These are phyloP conservation scores for Schizonepeta tenuifolia DNA, from an alignment of 257 asterid genomes.

Conservation along the genomic window DNA sequence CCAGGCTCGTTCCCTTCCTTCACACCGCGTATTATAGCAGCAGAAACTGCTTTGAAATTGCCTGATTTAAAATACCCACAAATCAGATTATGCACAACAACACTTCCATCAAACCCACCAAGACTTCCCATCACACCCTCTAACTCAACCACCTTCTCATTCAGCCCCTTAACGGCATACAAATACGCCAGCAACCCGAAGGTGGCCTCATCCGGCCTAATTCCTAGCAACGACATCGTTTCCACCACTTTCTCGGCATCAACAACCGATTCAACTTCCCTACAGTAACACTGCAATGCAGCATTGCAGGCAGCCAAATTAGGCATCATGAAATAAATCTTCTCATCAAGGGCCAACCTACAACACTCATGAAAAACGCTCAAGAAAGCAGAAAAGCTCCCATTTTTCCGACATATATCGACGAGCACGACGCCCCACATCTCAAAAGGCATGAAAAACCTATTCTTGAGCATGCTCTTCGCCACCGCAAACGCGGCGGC, in stretches of 20 bases:
- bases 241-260: conserved; percentile 81
- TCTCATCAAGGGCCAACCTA: conserved; percentile 74
- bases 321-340: conserved; percentile 70
- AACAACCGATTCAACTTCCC: conserved; percentile 64
- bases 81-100: conserved; percentile 59
- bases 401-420: conserved; percentile 67
- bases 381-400: conserved; percentile 66
- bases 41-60: conserved; percentile 57
- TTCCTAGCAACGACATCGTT: conserved; percentile 72
- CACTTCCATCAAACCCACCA: conserved; percentile 48
- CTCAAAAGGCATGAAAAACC: conserved; percentile 81
- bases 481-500: conserved; percentile 93
- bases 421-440: conserved; percentile 73
- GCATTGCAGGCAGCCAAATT: conserved; percentile 84
- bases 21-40: conserved; percentile 54
- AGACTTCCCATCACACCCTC: conserved; percentile 63
- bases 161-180: conserved; percentile 77
- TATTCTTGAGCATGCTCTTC: conserved; percentile 75
- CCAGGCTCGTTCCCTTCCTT: conserved; percentile 50
- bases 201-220: conserved; percentile 73
- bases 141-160: conserved; percentile 63
- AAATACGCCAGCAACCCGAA: conserved; percentile 80
- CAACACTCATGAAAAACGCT: conserved; percentile 73
- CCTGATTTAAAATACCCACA: conserved; percentile 74
- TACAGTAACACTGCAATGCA: conserved; percentile 77